Evolutionary conservation across 176 grass and related monocot genomes (phyloP), one percentile per base, ranked within the genome.

Genomic region (Thalia dealbata): DNA sequence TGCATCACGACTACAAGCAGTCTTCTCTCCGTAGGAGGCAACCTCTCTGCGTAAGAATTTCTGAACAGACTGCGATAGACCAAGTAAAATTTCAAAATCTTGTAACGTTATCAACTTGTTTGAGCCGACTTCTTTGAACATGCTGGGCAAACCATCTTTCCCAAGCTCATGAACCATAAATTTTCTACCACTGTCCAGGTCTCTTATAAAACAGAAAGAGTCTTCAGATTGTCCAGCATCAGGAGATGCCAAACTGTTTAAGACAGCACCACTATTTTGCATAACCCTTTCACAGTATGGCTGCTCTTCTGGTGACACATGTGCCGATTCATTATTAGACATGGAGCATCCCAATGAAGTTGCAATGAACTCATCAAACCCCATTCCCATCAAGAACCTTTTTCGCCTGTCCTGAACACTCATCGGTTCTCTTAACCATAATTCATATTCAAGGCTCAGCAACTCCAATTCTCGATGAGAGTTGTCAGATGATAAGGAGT

Each of bases 371-470:
- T 88, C 90, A 75, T 72, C 67, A n/a, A 93, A 75, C 30, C 95
- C 95, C 64, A 86, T 78, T 85, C 76, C 85, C 26, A 78, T 76
- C 2, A 91, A 75, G 41, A 99, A 99, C 41, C 58, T 82, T 14
- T 84, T 80, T 11, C 95, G 70, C 27, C 95, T 88, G 83, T 99
- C 87, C 41, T 87, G 79, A 70, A 99, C 87, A 75, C 90, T 99
- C 16, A 54, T 82, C 10, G 79, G 83, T 51, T 91, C 74, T 0
- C 50, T 82, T 29, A 78, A 46, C 85, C 85, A 89, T 73, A 90
- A 56, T 1, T 83, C 78, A 46, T 84, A 82, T 29, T 82, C 84
- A 43, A 91, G 81, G 15, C 74, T 73, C 13, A 0, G 70, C 30
- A 67, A 29, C 14, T 15, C 50, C 56, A 77, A 77, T 59, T 75